Base-by-base conservation (phyloP, 2,329 filamentous ascomycete genomes). In the Hypoxylon sp. region DNA sequence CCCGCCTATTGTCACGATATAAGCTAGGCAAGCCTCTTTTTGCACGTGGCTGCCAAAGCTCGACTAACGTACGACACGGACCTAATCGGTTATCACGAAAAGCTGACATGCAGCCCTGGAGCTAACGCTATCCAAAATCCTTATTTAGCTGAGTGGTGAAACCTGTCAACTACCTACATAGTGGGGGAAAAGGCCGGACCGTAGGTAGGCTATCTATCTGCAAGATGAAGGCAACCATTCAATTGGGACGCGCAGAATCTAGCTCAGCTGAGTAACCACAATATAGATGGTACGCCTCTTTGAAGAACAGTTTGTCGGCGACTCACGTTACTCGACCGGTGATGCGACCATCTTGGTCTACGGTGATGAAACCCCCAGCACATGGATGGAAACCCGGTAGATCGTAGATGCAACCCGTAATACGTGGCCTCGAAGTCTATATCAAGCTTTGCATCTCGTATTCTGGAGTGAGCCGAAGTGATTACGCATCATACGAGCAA, bases 341-440 rank as follows among this genome's bases (percentile, higher is more conserved):
- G 51, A 61, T 62, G 68, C 50, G 46, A 60, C 34, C 56, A 55
- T 57, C 59, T 23, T 66, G 52, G 50, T 50, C 60, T 25, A 63
- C 7, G 19, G 6, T 50, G 55, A 60, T 61, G 59, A 21, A 48
- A 57, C 58, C 36, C 48, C 61, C 28, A 52, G 63, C 36, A 55
- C 23, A 28, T n/a, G 38, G 53, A 59, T 51, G 48, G 57, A 43
- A 51, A 59, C 45, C 9, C 28, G 28, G 28, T 32, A 52, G 19
- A 56, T 58, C 38, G 36, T 50, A 60, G 56, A 55, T 38, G 30
- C 59, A 63, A 61, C 11, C 32, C 11, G 56, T 62, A 51, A 63
- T 70, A 69, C 69, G 67, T 60, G 67, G 69, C 69, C 48, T 51
- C 45, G 50, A 66, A 68, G 64, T 60, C 60, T 70, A 72, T 69